Evolutionary conservation across 176 grass and related monocot genomes (phyloP).

Genomic region (Eremochloa ophiuroides): DNA sequence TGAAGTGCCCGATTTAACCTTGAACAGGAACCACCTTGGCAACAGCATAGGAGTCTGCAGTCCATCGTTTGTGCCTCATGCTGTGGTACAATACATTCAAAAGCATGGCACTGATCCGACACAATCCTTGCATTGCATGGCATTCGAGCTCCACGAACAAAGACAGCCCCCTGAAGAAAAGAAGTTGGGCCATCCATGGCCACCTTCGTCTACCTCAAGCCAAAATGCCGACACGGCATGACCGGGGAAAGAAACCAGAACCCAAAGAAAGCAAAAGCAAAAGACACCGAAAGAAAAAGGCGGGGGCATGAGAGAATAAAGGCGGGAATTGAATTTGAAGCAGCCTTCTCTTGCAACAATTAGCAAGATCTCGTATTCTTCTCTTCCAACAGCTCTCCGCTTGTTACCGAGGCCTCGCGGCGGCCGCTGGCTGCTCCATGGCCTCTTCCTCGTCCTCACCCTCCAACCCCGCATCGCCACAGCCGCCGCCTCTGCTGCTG

Average conservation of each 20-base stretch:
- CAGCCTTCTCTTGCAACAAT: background rate
- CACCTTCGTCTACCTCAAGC: background rate
- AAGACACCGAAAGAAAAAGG: background rate
- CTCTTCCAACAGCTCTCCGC: background rate
- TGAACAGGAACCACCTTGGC: too few species aligned
- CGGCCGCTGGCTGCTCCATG: background rate
- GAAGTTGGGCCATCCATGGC: background rate
- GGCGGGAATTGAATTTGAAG: background rate
- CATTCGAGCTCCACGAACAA: background rate
- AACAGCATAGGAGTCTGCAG: too few species aligned
- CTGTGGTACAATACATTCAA: too few species aligned
- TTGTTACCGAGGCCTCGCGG: constrained; percentile 1
- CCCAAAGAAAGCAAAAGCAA: constrained; percentile 17
- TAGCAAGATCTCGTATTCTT: background rate
- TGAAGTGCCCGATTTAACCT: too few species aligned
- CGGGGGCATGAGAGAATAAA: background rate
- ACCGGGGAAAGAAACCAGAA: background rate
- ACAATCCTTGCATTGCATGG: background rate
- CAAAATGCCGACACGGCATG: background rate
- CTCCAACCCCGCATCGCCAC: constrained; percentile 17
- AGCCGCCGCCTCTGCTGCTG: background rate
- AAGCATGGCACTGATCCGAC: too few species aligned
- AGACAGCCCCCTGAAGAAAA: too few species aligned
- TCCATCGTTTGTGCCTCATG: too few species aligned
- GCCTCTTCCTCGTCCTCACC: constrained; percentile 17